phyloP scores from a whole-genome alignment of 129 eudicot species.

The Solidago caesia region DNA sequence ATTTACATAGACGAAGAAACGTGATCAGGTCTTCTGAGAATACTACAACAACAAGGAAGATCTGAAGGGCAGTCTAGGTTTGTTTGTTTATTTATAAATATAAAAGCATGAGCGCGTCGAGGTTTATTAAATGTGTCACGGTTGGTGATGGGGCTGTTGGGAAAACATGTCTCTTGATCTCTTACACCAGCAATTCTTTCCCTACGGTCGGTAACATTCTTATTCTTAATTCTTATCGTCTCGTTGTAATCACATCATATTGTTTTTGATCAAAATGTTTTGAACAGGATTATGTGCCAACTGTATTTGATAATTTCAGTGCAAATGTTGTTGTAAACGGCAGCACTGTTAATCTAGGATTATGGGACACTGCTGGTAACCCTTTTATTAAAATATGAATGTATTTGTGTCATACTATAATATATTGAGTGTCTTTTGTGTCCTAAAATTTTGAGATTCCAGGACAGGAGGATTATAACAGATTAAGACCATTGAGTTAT shows the following conservation, averaged over 20 bases:
- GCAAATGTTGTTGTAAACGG: slow-evolving; percentile 58
- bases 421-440: slow-evolving; percentile 1
- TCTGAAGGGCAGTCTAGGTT: slow-evolving; percentile 25
- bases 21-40: slow-evolving; percentile 47
- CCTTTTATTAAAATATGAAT: slow-evolving; percentile 2
- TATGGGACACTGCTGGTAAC: slow-evolving; percentile 64
- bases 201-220: slow-evolving; percentile 59
- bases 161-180: slow-evolving; percentile 94
- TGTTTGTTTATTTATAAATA: neutral
- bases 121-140: slow-evolving; percentile 93
- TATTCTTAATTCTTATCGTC: neutral
- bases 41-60: slow-evolving; percentile 29
- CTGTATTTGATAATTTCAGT: slow-evolving; percentile 58
- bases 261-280: neutral
- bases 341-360: slow-evolving; percentile 48
- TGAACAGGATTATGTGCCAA: slow-evolving; percentile 58
- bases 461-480: slow-evolving; percentile 63
- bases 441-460: slow-evolving; percentile 1
- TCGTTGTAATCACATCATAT: neutral
- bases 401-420: neutral
- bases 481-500: slow-evolving; percentile 56
- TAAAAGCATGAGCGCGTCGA: slow-evolving; percentile 77
- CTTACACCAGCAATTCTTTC: slow-evolving; percentile 99
- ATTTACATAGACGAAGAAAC: neutral
- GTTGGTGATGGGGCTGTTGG: slow-evolving; percentile 99